These are phyloP conservation scores for Wolfiporia cocos DNA, from an alignment of 1,284 basidiomycete genomes.

Conservation along the genomic window DNA sequence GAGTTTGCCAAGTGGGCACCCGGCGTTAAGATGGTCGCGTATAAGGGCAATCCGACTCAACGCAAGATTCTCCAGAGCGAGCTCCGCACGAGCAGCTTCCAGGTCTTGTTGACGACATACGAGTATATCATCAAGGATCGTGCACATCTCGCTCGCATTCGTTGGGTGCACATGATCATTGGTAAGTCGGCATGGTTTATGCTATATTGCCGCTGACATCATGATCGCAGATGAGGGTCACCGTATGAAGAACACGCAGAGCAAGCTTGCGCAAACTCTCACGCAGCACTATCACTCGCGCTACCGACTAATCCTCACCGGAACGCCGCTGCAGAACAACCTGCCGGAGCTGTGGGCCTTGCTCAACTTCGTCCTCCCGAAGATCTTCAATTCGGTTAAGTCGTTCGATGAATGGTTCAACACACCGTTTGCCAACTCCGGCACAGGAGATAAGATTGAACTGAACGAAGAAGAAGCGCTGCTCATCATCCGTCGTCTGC, in stretches of 20 bases:
- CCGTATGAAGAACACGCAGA: slow-evolving; percentile 99
- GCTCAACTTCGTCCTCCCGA: slow-evolving; percentile 97
- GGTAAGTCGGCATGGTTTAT: slow-evolving; percentile 55
- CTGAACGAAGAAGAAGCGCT: slow-evolving; percentile 99
- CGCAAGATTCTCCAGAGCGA: slow-evolving; percentile 73
- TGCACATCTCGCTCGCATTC: slow-evolving; percentile 84
- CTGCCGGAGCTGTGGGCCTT: slow-evolving; percentile 97
- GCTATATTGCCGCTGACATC: slow-evolving; percentile 7
- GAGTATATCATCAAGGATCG: slow-evolving; percentile 99
- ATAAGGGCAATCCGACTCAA: slow-evolving; percentile 90
- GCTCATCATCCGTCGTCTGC: slow-evolving; percentile 95
- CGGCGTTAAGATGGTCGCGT: slow-evolving; percentile 76
- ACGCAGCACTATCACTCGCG: slow-evolving; percentile 92
- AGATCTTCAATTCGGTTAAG: slow-evolving; percentile 99
- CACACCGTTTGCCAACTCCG: slow-evolving; percentile 97
- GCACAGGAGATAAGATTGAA: slow-evolving; percentile 95
- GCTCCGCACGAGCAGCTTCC: slow-evolving; percentile 79
- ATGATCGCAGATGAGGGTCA: slow-evolving; percentile 83
- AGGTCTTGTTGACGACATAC: slow-evolving; percentile 95
- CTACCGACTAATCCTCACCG: slow-evolving; percentile 94
- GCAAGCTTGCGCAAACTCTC: slow-evolving; percentile 90
- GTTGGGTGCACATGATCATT: slow-evolving; percentile 99
- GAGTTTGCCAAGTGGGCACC: slow-evolving; percentile 99
- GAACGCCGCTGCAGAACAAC: slow-evolving; percentile 98
- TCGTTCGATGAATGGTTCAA: slow-evolving; percentile 99